Evolutionary conservation across 2,329 filamentous ascomycete species (phyloP), one percentile per base, ranked within the genome.

Genomic region (Talaromyces rugulosus): DNA sequence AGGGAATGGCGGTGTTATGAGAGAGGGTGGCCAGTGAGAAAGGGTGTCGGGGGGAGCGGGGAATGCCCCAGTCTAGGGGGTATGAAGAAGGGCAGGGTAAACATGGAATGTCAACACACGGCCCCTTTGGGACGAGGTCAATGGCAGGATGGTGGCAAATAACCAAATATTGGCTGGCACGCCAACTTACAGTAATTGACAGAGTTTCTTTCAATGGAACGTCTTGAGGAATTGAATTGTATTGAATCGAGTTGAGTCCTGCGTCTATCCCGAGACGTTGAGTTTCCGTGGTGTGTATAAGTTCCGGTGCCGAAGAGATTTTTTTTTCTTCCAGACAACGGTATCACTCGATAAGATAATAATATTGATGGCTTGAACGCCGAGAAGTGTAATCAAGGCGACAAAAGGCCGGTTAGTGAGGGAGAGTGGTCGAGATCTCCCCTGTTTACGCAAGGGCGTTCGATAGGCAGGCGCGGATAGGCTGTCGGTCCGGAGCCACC

Each of bases 361-460:
- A 36, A 47, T 23, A 47, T 27, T 27, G 44, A 27, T 16, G 18
- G 44, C 44, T 47, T 47, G 44, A 12, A 27, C 23, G 16, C 18
- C n/a, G 4, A 16, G 7, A 27, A 47, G 18, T 47, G 3, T 8
- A 23, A 27, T 27, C 44, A 27, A 47, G 44, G 18, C 44, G n/a
- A 27, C 14, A 9, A 47, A 47, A 27, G 18, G 11, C 44, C 23
- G 18, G 23, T 12, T 27, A n/a, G 23, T 27, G 3, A 23, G 44
- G n/a, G 11, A 23, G 44, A 27, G 44, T 47, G 44, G 44, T 27
- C 18, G 44, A 27, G 44, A 27, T 47, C 18, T n/a, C 50, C 50
- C 50, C 28, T 31, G 50, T 31, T 30, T 53, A 67, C 67, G 68
- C 68, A 71, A 71, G 68, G 68, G 65, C 60, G 63, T 60, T 63